Conservation (phyloP, 257 asterid genomes). For the Eucommia ulmoides region DNA sequence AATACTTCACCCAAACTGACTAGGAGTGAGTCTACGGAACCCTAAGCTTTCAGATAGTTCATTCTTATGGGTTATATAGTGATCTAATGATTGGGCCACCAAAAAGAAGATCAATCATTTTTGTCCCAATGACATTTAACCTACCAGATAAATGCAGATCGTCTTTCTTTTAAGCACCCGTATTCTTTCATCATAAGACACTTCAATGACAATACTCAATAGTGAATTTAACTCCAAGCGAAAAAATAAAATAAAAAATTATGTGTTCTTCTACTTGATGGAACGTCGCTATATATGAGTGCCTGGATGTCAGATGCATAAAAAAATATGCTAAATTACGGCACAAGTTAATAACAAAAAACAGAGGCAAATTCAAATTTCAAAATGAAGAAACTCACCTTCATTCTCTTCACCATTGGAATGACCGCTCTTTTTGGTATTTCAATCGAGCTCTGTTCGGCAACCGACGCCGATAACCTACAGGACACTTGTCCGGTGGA, state of each 20-base stretch:
- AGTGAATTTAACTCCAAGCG: conserved; percentile 77
- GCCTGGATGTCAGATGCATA: no score
- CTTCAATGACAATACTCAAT: conserved; percentile 24
- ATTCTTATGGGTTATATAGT: no score
- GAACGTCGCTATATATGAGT: no score
- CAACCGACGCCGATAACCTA: conserved; percentile 39
- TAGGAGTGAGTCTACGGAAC: no score
- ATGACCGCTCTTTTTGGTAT: conserved; percentile 17
- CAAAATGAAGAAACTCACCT: conserved; percentile 6
- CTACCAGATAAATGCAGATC: no score
- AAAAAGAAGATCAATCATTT: no score
- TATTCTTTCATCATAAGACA: conserved; percentile 32
- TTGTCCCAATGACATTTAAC: conserved; percentile 21
- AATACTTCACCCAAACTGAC: no score
- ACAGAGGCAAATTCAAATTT: background rate
- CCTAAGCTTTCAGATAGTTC: no score
- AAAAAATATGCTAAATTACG: background rate
- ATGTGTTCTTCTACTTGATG: conserved; percentile 24
- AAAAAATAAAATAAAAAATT: no score
- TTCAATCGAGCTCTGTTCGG: conserved; percentile 3
- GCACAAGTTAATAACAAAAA: conserved; percentile 2
- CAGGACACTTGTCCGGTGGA: conserved; percentile 51
- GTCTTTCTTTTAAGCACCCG: conserved; percentile 25
- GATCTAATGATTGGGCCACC: no score
- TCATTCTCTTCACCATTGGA: background rate